A percentile compares a stretch with the other conserved stretches of the same genome.
Evolutionary conservation across 805 yeast species (phyloP).

Genomic region (Maudiozyma barnettii): DNA sequence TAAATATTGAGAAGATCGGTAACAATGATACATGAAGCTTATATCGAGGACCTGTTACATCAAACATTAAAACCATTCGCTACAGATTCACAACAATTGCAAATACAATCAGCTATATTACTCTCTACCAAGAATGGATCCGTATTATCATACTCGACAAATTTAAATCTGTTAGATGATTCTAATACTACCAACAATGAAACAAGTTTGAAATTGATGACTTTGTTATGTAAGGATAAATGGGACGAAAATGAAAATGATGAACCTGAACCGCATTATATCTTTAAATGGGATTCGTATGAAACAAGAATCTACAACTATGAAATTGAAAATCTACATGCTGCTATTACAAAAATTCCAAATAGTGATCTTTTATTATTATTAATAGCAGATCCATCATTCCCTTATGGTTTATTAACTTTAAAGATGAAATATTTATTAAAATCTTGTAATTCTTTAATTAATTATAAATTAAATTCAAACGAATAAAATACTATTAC

Average conservation of each 20-base stretch:
- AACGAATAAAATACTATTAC: not conserved
- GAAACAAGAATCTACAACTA: constrained; percentile 23
- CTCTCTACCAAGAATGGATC: constrained; percentile 24
- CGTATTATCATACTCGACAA: constrained; percentile 20
- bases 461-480: constrained; percentile 19
- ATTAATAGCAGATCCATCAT: constrained; percentile 17
- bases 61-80: constrained; percentile 14
- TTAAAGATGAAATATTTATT: constrained; percentile 23
- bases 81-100: constrained; percentile 3
- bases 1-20: too few species aligned
- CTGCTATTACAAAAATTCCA: constrained; percentile 24
- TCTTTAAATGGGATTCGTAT: constrained; percentile 7
- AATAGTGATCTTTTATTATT: constrained; percentile 22
- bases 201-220: constrained; percentile 27
- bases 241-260: constrained; percentile 26
- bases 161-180: constrained; percentile 2
- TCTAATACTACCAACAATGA: constrained; percentile 5
- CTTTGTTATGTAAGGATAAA: constrained; percentile 25
- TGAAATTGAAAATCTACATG: constrained; percentile 27
- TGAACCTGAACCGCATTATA: constrained; percentile 6
- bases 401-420: constrained; percentile 24
- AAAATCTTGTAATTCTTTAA: constrained; percentile 15
- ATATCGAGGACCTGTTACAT: not conserved
- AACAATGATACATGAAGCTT: not conserved
- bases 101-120: constrained; percentile 17